Conservation (phyloP, 345 rosid genomes). For the Eucalyptus regnans region DNA sequence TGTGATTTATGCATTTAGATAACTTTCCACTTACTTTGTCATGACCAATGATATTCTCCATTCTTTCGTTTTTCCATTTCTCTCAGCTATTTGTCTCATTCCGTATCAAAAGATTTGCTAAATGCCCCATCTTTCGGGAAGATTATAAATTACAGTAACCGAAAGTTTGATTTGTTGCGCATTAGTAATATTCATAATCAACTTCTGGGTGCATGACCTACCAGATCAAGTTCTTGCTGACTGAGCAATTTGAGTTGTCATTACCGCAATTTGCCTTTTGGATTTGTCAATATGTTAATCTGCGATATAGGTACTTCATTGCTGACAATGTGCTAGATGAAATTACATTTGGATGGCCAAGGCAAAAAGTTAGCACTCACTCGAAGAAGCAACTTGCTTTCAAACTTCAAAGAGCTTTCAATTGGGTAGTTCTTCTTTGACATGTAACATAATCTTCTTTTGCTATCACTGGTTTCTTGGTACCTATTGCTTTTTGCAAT, state of each 20-base stretch:
- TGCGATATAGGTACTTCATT: slow-evolving; percentile 53
- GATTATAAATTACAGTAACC: not conserved
- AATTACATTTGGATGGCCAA: slow-evolving; percentile 89
- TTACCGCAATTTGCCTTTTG: not conserved
- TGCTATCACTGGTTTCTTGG: not conserved
- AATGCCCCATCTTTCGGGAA: not conserved
- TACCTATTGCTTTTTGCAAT: not conserved
- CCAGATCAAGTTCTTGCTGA: not conserved
- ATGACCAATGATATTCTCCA: not conserved
- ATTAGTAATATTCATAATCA: not conserved
- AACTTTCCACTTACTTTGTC: not conserved
- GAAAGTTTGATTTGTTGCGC: not conserved
- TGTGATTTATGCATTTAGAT: not conserved
- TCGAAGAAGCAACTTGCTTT: slow-evolving; percentile 52
- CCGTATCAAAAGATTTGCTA: not conserved
- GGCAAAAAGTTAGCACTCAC: slow-evolving; percentile 53
- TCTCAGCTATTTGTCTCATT: not conserved
- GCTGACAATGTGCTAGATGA: slow-evolving; percentile 86
- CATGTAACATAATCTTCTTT: not conserved
- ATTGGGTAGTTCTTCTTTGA: slow-evolving; percentile 45
- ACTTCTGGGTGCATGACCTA: not conserved
- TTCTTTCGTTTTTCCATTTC: not conserved
- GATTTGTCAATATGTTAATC: not conserved
- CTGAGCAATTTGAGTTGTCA: not conserved
- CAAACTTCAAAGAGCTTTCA: slow-evolving; percentile 78